phyloP scores from a whole-genome alignment of 2,329 filamentous ascomycete species.

The Talaromyces sp. region DNA sequence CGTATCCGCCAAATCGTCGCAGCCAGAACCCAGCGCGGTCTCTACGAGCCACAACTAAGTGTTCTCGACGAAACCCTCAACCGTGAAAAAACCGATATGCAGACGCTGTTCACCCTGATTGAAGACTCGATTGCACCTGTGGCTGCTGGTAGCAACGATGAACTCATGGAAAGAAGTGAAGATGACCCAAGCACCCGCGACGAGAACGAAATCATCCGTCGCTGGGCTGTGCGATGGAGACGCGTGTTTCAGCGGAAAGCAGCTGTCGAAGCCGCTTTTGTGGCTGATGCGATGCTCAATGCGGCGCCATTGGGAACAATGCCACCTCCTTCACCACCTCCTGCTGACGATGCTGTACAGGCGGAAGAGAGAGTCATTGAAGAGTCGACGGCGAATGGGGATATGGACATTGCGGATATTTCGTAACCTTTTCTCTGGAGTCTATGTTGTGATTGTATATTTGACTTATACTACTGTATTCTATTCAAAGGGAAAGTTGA shows the following conservation, averaged over 20 bases:
- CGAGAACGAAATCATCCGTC: constrained; percentile 63
- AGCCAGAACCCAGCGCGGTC: constrained; percentile 56
- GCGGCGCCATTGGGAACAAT: constrained; percentile 43
- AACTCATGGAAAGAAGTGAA: constrained; percentile 65
- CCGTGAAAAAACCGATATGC: constrained; percentile 70
- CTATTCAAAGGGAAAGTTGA: neutral
- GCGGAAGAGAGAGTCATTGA: constrained; percentile 11
- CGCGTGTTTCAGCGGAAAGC: constrained; percentile 77
- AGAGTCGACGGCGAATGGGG: constrained; percentile 25
- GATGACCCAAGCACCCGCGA: constrained; percentile 47
- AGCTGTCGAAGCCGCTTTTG: constrained; percentile 77
- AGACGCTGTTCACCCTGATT: constrained; percentile 74
- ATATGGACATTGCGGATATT: constrained; percentile 32
- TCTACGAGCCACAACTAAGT: constrained; percentile 53
- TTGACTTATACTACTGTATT: constrained; percentile 4
- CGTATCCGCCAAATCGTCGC: constrained; percentile 76
- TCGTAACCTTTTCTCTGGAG: constrained; percentile 5
- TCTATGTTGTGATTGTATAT: neutral
- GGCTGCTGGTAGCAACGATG: constrained; percentile 69
- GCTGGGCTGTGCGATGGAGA: constrained; percentile 84
- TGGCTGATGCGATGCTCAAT: constrained; percentile 53
- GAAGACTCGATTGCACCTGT: constrained; percentile 73
- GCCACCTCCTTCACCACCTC: constrained; percentile 30
- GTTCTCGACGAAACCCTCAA: constrained; percentile 64
- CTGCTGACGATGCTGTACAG: constrained; percentile 2